A percentile compares a stretch with the other conserved stretches of the same genome.
Conservation (phyloP, 441 rosid genomes). For the Euphorbia schlechtendalii region DNA sequence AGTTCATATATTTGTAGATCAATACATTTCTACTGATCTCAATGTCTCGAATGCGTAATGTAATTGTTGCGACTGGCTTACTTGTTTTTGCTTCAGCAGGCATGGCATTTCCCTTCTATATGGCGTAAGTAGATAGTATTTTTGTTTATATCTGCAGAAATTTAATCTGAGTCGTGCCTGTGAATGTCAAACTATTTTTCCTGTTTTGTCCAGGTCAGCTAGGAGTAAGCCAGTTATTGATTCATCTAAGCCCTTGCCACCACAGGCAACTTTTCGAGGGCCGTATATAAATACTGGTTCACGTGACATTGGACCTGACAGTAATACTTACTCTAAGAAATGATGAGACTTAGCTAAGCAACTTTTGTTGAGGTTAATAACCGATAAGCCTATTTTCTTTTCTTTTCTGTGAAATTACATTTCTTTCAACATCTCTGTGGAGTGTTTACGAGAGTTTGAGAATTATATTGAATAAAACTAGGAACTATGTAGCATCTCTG, state of each 20-base stretch:
- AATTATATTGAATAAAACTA: background rate
- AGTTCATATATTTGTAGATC: background rate
- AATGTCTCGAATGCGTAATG: conserved; percentile 6
- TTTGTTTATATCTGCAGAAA: conserved; percentile 26
- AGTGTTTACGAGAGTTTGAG: conserved; percentile 5
- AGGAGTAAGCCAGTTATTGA: conserved; percentile 68
- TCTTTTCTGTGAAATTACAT: background rate
- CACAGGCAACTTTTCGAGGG: conserved; percentile 92
- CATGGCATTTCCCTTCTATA: conserved; percentile 14
- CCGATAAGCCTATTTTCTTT: background rate
- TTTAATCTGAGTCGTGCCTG: background rate
- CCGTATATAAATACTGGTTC: conserved; percentile 94
- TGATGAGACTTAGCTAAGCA: conserved; percentile 15
- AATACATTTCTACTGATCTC: background rate
- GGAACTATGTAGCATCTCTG: background rate
- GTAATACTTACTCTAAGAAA: conserved; percentile 61
- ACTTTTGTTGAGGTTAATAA: background rate
- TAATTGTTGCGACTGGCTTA: conserved; percentile 58
- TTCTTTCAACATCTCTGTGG: background rate
- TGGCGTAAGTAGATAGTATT: conserved; percentile 2
- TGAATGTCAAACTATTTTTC: background rate
- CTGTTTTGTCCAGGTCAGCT: conserved; percentile 48
- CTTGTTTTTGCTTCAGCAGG: conserved; percentile 34
- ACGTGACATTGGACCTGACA: conserved; percentile 86
- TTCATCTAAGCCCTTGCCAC: conserved; percentile 75